Evolutionary conservation across 176 grass and related monocot species (phyloP).

Genomic region (Chrysopogon serrulatus): DNA sequence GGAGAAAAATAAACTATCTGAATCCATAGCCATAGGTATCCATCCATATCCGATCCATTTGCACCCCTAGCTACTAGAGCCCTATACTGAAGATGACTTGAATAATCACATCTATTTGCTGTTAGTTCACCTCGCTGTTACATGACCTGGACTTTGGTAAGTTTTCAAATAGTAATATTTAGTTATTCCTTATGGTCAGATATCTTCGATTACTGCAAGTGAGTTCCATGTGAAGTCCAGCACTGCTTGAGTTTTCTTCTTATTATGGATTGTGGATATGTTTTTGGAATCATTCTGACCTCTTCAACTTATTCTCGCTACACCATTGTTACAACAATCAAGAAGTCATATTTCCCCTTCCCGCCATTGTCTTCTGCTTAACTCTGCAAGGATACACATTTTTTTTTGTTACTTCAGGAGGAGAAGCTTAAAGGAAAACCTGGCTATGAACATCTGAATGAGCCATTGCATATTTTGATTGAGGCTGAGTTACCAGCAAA

Average conservation of each 20-base stretch:
- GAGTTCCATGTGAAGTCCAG: background rate
- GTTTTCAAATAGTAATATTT: constrained; percentile 10
- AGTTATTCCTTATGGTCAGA: background rate
- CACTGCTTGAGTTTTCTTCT: background rate
- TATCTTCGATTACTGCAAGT: background rate
- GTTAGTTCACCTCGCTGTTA: background rate
- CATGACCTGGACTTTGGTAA: background rate
- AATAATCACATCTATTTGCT: background rate
- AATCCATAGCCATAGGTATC: background rate
- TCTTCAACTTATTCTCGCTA: background rate
- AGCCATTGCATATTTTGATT: constrained; percentile 81
- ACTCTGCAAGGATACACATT: background rate
- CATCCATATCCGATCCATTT: background rate
- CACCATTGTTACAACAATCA: background rate
- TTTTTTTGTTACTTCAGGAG: constrained; percentile 38
- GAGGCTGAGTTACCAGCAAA: constrained; percentile 81
- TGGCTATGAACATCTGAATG: constrained; percentile 85
- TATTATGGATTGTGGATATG: background rate
- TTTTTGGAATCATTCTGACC: background rate
- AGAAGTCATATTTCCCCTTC: background rate
- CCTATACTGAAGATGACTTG: background rate
- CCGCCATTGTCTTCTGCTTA: background rate
- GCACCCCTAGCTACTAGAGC: background rate
- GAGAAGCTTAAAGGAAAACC: constrained; percentile 80
- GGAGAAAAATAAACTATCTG: background rate